Base-by-base conservation (phyloP, 2,329 filamentous ascomycete species). In the Sarocladium kiliense region DNA sequence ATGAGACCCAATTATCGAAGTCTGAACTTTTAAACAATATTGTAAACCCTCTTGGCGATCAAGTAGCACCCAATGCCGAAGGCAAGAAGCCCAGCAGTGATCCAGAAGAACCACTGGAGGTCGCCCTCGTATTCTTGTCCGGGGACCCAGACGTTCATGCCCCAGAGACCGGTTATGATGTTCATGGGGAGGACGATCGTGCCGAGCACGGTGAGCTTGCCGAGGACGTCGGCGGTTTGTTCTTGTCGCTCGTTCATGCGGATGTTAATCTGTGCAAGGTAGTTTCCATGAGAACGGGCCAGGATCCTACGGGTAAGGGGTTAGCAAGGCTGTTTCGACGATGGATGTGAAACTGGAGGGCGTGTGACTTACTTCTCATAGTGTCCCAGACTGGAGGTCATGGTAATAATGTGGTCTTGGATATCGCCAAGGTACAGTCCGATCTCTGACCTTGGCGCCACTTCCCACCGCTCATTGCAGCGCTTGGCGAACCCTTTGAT, bases 111-210 rank as follows among this genome's bases (percentile, higher is more conserved):
- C 89, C 89, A 94, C 23, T 74, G 76, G 53, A 93, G 72, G 63
- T 88, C 88, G 16, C 78, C 80, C 60, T 95, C 91, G 57, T 85
- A 76, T 45, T 93, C 87, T 70, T 97, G 93, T 1, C 94, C 94
- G 0, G 94, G 94, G 0, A 99, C 94, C 77, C 90, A 91, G 34
- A 93, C 89, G 77, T 99, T 99, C 93, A 97, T 97, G 53, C 93
- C 94, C 92, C 93, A 99, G 64, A 97, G 85, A 62, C 94, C 94
- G 2, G 94, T 97, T 65, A 99, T 93, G 67, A 99, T 96, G 69
- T 99, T 99, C 92, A 99, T 96, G 11, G 94, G 94, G 56, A 99
- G 77, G 2, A 99, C 93, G 62, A 99, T 97, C 5, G 94, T 99
- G 60, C 94, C 94, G 1, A 99, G 79, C 1, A 99, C 94, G 0